These are phyloP conservation scores for Mikania micrantha DNA, from an alignment of 129 eudicot species.

Conservation along the genomic window DNA sequence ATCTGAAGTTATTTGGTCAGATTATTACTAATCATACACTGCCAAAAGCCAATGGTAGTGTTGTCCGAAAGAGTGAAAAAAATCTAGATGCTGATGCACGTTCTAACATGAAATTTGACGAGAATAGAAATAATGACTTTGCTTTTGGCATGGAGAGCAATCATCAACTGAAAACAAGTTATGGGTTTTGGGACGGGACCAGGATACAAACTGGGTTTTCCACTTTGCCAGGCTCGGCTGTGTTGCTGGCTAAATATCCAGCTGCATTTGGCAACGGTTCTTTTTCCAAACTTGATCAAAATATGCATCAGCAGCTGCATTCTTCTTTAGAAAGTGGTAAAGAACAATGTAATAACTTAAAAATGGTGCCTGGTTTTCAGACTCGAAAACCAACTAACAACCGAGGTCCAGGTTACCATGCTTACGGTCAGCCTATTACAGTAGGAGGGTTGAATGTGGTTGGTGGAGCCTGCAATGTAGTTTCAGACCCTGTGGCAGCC, in stretches of 20 bases:
- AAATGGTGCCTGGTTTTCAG: slow-evolving; percentile 32
- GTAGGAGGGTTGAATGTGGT: slow-evolving; percentile 17
- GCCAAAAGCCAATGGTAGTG: slow-evolving; percentile 26
- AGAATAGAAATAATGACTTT: neutral
- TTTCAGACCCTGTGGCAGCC: slow-evolving; percentile 92
- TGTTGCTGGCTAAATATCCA: slow-evolving; percentile 66
- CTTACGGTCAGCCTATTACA: slow-evolving; percentile 44
- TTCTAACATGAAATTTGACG: slow-evolving; percentile 28
- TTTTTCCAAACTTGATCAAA: slow-evolving; percentile 32
- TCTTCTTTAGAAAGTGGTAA: slow-evolving; percentile 15
- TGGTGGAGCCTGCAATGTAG: slow-evolving; percentile 21
- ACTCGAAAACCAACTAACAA: slow-evolving; percentile 35
- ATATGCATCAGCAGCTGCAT: neutral
- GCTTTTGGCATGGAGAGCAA: slow-evolving; percentile 33
- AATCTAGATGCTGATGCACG: slow-evolving; percentile 10
- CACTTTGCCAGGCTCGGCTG: slow-evolving; percentile 60
- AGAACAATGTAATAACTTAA: neutral
- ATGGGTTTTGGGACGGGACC: slow-evolving; percentile 68
- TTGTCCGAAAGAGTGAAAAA: slow-evolving; percentile 10
- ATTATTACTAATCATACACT: slow-evolving; percentile 37
- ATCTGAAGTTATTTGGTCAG: slow-evolving; percentile 84
- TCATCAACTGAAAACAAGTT: slow-evolving; percentile 33
- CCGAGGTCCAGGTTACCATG: slow-evolving; percentile 29
- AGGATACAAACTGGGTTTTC: slow-evolving; percentile 45
- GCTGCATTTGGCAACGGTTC: slow-evolving; percentile 50